Evolutionary conservation across 305 asterid genomes (phyloP).

Genomic region (Rubia balearica): DNA sequence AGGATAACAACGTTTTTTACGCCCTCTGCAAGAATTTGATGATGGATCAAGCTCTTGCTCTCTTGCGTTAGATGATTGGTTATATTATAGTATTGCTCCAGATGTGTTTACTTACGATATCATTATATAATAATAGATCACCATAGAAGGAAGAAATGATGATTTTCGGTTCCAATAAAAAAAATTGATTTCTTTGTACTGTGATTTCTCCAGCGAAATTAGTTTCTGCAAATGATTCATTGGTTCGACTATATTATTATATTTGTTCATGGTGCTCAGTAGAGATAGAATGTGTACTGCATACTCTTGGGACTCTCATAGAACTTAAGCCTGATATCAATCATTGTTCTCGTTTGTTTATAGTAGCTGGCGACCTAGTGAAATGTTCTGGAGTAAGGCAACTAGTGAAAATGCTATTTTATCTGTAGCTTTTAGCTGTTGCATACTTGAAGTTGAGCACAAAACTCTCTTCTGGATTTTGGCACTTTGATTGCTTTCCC

Average conservation of each 20-base stretch:
- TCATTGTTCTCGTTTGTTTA: not conserved
- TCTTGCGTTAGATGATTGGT: too few species aligned
- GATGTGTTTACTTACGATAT: too few species aligned
- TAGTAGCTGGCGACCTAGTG: not conserved
- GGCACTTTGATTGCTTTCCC: not conserved
- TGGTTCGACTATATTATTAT: not conserved
- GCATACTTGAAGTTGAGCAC: not conserved
- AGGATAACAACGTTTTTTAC: too few species aligned
- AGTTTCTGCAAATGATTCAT: not conserved
- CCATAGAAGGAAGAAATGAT: too few species aligned
- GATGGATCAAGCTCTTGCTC: too few species aligned
- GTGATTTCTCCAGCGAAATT: not conserved
- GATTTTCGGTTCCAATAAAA: not conserved
- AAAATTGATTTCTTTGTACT: not conserved
- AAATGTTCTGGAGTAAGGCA: not conserved
- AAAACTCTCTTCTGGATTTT: not conserved
- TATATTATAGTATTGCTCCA: too few species aligned
- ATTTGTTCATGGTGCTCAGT: not conserved
- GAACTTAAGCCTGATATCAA: not conserved
- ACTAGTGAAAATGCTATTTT: not conserved
- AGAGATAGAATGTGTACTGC: not conserved
- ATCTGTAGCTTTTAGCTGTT: not conserved
- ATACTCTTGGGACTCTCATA: not conserved
- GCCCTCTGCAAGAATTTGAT: too few species aligned
- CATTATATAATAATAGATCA: too few species aligned